A percentile compares a stretch with the other conserved stretches of the same genome.
phyloP scores from a whole-genome alignment of 164 flowering plant species.

The Piper betle region DNA sequence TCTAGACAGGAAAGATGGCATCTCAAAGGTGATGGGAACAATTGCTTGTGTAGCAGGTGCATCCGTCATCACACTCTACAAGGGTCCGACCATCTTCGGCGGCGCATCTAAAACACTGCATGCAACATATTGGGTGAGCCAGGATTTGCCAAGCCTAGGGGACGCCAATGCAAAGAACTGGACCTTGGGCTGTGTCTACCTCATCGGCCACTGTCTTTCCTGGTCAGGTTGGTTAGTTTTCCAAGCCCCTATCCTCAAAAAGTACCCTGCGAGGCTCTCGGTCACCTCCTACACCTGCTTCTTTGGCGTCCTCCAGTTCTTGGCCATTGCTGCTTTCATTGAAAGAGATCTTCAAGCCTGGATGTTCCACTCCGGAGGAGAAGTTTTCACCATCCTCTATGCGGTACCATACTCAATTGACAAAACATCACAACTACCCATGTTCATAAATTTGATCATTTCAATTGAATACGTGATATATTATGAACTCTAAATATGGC shows the following conservation, averaged over 20 bases:
- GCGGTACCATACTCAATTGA: slow-evolving; percentile 39
- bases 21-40: slow-evolving; percentile 70
- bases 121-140: background rate
- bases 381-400: slow-evolving; percentile 77
- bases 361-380: slow-evolving; percentile 70
- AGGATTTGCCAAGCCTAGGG: slow-evolving; percentile 30
- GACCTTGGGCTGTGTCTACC: slow-evolving; percentile 84
- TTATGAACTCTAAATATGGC: background rate
- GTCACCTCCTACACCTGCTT: slow-evolving; percentile 92
- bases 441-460: too few relatives aligned
- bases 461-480: too few relatives aligned
- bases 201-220: slow-evolving; percentile 89
- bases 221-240: slow-evolving; percentile 98
- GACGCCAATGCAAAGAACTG: slow-evolving; percentile 78
- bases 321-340: slow-evolving; percentile 51
- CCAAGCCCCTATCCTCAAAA: slow-evolving; percentile 88
- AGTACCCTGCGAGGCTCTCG: slow-evolving; percentile 90
- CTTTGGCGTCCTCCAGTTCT: slow-evolving; percentile 86
- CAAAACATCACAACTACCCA: background rate
- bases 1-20: slow-evolving; percentile 65
- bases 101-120: slow-evolving; percentile 2
- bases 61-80: slow-evolving; percentile 82
- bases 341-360: slow-evolving; percentile 68
- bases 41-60: slow-evolving; percentile 77
- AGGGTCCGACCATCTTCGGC: slow-evolving; percentile 56